Conservation (phyloP, 495 filamentous ascomycete species). For the Aspergillus mulundensis region DNA sequence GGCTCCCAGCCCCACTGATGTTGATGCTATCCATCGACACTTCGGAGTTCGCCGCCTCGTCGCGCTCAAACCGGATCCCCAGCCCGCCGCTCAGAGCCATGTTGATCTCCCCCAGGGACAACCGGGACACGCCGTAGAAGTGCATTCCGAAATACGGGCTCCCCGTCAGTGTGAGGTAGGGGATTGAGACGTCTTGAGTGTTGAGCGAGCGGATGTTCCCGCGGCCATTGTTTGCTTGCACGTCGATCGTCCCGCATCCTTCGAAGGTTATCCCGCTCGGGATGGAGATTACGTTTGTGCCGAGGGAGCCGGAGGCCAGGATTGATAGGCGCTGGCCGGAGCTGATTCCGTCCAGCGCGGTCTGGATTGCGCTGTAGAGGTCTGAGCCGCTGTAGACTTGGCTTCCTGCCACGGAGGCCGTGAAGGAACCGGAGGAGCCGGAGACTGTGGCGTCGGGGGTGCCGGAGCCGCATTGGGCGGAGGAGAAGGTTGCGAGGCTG, state of each 20-base stretch:
- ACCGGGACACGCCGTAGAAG: constrained; percentile 11
- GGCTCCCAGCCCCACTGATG: constrained; percentile 14
- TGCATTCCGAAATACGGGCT: constrained; percentile 12
- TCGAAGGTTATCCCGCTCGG: constrained; percentile 13
- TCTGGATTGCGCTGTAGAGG: constrained; percentile 7
- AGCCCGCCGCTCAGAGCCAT: constrained; percentile 15
- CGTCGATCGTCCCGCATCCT: constrained; percentile 15
- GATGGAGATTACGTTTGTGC: constrained; percentile 7
- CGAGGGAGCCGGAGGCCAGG: constrained; percentile 11
- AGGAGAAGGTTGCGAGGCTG: background rate
- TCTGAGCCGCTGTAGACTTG: constrained; percentile 10
- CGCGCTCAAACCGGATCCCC: constrained; percentile 17
- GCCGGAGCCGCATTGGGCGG: constrained; percentile 12
- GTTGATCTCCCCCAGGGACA: constrained; percentile 10
- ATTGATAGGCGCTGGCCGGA: constrained; percentile 14
- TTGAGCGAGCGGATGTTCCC: constrained; percentile 13
- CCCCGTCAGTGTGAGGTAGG: constrained; percentile 13
- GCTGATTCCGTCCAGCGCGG: constrained; percentile 6
- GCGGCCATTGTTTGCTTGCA: constrained; percentile 1
- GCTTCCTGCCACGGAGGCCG: constrained; percentile 4
- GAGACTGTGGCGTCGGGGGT: constrained; percentile 14
- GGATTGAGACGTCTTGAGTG: constrained; percentile 4
- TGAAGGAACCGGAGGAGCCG: constrained; percentile 5
- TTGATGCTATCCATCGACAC: constrained; percentile 13
- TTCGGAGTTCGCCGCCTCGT: constrained; percentile 13